These are phyloP conservation scores for Botrytis porri DNA, from an alignment of 2,329 filamentous ascomycete species.

Conservation along the genomic window DNA sequence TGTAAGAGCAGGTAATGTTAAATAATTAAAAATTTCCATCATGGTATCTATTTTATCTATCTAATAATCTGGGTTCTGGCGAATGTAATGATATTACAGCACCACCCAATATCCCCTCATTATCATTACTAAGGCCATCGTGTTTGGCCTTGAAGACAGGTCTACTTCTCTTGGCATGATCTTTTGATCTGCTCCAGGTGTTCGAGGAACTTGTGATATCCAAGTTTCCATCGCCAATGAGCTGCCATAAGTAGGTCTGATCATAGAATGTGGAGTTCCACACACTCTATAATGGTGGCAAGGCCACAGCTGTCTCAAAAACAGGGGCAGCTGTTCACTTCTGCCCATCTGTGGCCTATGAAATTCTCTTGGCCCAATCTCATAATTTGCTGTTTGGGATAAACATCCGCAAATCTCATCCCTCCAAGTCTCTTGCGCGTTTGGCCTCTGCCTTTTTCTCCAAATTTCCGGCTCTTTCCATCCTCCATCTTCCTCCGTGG, in stretches of 20 bases:
- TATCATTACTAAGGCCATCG: not conserved
- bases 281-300: not conserved
- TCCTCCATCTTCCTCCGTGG: constrained; percentile 15
- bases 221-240: not conserved
- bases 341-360: not conserved
- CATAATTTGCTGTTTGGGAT: not conserved
- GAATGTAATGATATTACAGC: not conserved
- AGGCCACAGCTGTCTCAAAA: not conserved
- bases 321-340: not conserved
- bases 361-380: too few relatives aligned
- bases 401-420: not conserved
- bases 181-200: not conserved
- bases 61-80: not conserved
- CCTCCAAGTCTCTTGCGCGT: constrained; percentile 2
- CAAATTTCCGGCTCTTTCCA: constrained; percentile 7
- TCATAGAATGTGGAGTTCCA: not conserved
- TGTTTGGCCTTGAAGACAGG: not conserved
- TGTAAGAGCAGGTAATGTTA: not conserved
- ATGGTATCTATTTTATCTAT: not conserved
- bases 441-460: constrained; percentile 4
- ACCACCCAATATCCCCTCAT: not conserved
- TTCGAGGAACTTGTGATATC: not conserved
- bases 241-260: not conserved
- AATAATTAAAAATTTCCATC: not conserved
- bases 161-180: not conserved